Conservation (phyloP, 176 grass and related monocot species). For the Musa acuminata region DNA sequence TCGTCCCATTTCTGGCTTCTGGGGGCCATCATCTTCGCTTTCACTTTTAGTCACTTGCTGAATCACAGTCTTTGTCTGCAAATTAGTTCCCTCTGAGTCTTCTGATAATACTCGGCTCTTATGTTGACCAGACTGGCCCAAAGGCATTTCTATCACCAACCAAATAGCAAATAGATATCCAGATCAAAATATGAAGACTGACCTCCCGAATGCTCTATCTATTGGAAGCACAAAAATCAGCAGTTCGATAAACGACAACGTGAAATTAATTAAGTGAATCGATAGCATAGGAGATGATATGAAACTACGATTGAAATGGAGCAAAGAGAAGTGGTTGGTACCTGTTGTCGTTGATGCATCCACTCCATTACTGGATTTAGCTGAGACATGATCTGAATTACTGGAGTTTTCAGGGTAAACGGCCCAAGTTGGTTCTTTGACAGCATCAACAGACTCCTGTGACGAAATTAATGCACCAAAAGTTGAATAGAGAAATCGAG, state of each 20-base stretch:
- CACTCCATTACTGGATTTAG: neutral
- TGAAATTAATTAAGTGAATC: no score
- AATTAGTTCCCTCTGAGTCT: slow-evolving; percentile 15
- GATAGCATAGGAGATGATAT: neutral
- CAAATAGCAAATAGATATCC: neutral
- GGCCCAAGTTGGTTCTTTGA: slow-evolving; percentile 21
- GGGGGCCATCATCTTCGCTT: neutral
- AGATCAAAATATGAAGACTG: neutral
- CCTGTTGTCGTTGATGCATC: neutral
- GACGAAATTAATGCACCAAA: slow-evolving; percentile 4
- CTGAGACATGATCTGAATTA: slow-evolving; percentile 8
- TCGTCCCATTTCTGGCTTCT: slow-evolving; percentile 1
- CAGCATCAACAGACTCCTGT: slow-evolving; percentile 12
- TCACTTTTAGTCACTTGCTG: slow-evolving; percentile 8
- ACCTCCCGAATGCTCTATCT: neutral
- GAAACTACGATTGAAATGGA: neutral
- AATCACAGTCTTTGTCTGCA: neutral
- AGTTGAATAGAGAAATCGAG: slow-evolving; percentile 1
- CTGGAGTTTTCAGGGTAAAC: slow-evolving; percentile 2
- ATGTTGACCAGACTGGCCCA: slow-evolving; percentile 39
- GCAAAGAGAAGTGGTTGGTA: neutral
- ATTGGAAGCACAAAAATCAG: neutral
- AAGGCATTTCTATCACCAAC: slow-evolving; percentile 30
- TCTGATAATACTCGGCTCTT: slow-evolving; percentile 64
- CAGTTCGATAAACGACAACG: no score